Percentiles rank a stretch among this genome's conserved stretches.
phyloP scores from a whole-genome alignment of 1,284 basidiomycete genomes.

The Tetrapyrgos nigripes region DNA sequence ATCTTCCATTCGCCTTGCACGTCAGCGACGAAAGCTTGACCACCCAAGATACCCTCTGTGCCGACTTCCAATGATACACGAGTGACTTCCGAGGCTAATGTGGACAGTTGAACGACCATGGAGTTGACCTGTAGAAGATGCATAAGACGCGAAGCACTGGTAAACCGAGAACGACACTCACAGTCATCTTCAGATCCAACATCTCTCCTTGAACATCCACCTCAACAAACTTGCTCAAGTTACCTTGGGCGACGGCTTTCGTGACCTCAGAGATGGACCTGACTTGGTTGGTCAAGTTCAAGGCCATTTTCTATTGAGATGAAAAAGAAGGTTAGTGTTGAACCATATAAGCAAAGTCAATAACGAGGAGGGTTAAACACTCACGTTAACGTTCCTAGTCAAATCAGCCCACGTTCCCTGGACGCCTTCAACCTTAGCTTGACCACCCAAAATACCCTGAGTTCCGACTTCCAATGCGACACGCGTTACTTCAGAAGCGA shows the following conservation, averaged over 20 bases:
- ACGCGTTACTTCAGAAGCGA: constrained; percentile 79
- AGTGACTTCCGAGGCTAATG: constrained; percentile 86
- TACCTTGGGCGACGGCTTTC: constrained; percentile 94
- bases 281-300: constrained; percentile 95
- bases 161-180: neutral
- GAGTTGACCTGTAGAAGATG: constrained; percentile 63
- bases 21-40: constrained; percentile 87
- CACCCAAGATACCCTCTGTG: constrained; percentile 95
- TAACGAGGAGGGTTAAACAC: constrained; percentile 26
- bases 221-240: constrained; percentile 88
- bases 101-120: constrained; percentile 89
- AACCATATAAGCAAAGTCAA: constrained; percentile 44
- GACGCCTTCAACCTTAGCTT: constrained; percentile 91
- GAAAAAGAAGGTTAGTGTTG: neutral
- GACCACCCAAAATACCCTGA: constrained; percentile 89
- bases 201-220: constrained; percentile 98
- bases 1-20: constrained; percentile 95
- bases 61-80: constrained; percentile 84
- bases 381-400: constrained; percentile 87
- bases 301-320: constrained; percentile 74
- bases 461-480: constrained; percentile 75
- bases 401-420: constrained; percentile 95
- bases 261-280: constrained; percentile 97
- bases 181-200: constrained; percentile 90
- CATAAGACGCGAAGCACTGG: neutral